Percentiles rank a stretch among this genome's conserved stretches.
Conservation (phyloP, 805 yeast genomes). For the Metschnikowia similis region DNA sequence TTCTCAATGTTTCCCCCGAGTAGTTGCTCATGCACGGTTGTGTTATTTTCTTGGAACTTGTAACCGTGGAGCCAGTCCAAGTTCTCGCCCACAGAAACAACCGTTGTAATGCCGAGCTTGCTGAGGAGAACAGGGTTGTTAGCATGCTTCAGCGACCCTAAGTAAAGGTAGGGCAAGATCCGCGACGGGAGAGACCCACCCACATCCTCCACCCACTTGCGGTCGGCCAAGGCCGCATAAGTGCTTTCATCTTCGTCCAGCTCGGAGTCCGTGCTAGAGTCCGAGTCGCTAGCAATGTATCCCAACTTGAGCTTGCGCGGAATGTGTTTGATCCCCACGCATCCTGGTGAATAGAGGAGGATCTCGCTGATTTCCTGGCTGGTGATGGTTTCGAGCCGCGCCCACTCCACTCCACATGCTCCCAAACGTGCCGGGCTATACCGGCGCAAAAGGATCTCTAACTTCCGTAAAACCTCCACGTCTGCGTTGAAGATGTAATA, state of each 20-base stretch:
- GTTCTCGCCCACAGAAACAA: conserved; percentile 84
- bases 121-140: conserved; percentile 58
- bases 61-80: conserved; percentile 55
- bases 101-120: conserved; percentile 63
- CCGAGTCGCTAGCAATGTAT: conserved; percentile 24
- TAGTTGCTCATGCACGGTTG: conserved; percentile 19
- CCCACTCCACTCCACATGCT: conserved; percentile 22
- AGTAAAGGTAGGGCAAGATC: conserved; percentile 74
- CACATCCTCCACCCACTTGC: conserved; percentile 37
- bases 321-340: conserved; percentile 1
- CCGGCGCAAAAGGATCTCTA: conserved; percentile 57
- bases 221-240: conserved; percentile 2
- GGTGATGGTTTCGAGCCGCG: conserved; percentile 26
- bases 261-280: conserved; percentile 18
- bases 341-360: conserved; percentile 16
- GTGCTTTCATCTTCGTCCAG: conserved; percentile 8
- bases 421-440: conserved; percentile 48
- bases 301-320: conserved; percentile 22
- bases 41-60: conserved; percentile 24
- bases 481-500: conserved; percentile 81
- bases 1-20: conserved; percentile 32
- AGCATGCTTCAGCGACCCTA: conserved; percentile 85
- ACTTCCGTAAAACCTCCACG: conserved; percentile 56
- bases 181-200: conserved; percentile 80
- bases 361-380: conserved; percentile 32